Evolutionary conservation across 768 basidiomycete genomes (phyloP).

Genomic region (Pisolithus tinctorius): DNA sequence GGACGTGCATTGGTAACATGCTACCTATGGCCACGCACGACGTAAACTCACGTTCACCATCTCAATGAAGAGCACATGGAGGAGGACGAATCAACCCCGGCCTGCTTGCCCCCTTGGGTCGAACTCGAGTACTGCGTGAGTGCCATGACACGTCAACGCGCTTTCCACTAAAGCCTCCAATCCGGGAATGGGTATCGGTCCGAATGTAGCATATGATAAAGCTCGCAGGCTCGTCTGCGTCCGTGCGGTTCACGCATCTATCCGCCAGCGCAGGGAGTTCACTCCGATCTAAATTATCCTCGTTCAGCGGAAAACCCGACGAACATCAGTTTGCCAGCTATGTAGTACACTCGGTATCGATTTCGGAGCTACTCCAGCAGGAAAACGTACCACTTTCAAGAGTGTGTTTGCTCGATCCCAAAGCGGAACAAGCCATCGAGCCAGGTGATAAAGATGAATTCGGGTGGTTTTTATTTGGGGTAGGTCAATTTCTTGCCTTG

Average conservation of each 20-base stretch:
- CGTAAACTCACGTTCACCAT: not conserved
- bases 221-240: slow-evolving; percentile 57
- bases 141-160: not conserved
- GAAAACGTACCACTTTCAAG: slow-evolving; percentile 38
- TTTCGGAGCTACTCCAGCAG: slow-evolving; percentile 10
- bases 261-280: slow-evolving; percentile 61
- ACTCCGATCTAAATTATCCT: slow-evolving; percentile 30
- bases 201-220: slow-evolving; percentile 70
- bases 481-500: slow-evolving; percentile 27
- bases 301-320: not conserved
- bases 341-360: slow-evolving; percentile 17
- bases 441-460: slow-evolving; percentile 82
- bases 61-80: slow-evolving; percentile 81
- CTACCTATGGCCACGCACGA: slow-evolving; percentile 2
- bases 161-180: not conserved
- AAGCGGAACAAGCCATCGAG: slow-evolving; percentile 58
- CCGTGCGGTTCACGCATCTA: slow-evolving; percentile 81
- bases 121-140: slow-evolving; percentile 82
- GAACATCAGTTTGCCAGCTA: slow-evolving; percentile 8
- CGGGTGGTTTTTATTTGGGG: slow-evolving; percentile 88
- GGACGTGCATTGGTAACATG: not conserved
- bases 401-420: slow-evolving; percentile 91
- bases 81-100: slow-evolving; percentile 73
- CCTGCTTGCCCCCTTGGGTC: slow-evolving; percentile 83
- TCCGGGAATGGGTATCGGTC: not conserved